Evolutionary conservation across 768 basidiomycete genomes (phyloP), one percentile per base, ranked within the genome.

Genomic region (Termitomyces titanicus): DNA sequence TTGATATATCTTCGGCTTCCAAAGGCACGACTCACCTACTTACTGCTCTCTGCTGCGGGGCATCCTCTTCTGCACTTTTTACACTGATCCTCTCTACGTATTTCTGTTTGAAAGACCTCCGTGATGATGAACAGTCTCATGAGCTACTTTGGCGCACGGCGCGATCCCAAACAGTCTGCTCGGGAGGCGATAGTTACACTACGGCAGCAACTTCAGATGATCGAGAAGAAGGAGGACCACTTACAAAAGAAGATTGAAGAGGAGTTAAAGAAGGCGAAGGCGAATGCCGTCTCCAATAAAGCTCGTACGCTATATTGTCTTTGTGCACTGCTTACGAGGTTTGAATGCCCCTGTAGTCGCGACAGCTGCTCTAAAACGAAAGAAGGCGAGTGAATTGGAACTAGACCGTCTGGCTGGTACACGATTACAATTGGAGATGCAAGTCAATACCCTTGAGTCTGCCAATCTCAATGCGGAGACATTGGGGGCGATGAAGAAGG

Each of bases 151-250:
- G 88, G 87, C 12, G 86, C 88, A 47, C 81, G 85, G 60, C 83
- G 85, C 63, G 89, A 95, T 67, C 80, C 92, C 22, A 92, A 90
- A 72, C 85, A 89, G 72, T 77, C 86, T 25, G 88, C 96, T 43
- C 82, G 93, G 60, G 92, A 97, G 68, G 92, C 97, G 46, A 99
- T 99, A 70, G 89, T 98, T 56, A 81, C 81, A 43, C 79, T 99
- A 63, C 85, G 96, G 66, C 89, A 96, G 74, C 94, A 98, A 70
- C 81, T 98, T 59, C 84, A 92, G 73, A 89, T 96, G 86, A 85
- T 98, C 63, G 94, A 98, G 83, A 99, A 98, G 92, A 98, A 96
- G 79, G 97, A 98, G 77, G 96, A 98, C 70, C 80, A 92, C 71
- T 76, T 98, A 58, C 88, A 89, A 80, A 94, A 91, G 84, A 94